Base-by-base conservation (phyloP, 192 early-diverging fungal species). In the Funneliformis mosseae region DNA sequence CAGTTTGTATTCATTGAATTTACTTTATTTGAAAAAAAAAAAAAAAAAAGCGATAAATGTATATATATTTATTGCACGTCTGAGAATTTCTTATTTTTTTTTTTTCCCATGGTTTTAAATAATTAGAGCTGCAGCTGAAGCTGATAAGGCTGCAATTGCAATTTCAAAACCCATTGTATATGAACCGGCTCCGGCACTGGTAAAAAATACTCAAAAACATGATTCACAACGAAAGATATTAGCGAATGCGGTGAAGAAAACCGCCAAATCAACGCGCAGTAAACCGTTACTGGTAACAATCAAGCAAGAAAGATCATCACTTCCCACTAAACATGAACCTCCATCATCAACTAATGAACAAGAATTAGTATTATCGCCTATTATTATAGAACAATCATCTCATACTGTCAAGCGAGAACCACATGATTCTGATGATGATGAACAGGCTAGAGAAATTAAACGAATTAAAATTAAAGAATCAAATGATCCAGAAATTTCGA, bases 1-100 rank as follows among this genome's bases (percentile, higher is more conserved):
- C 81, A 79, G 88, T 90, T 85, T 73, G 88, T 66, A 18, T 77
- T 50, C 4, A 14, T 61, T 8, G 0, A n/a, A 21, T 55, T 68
- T 5, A 50, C 3, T 28, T 33, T 12, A 23, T 67, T 68, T 67
- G 14, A 5, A 28, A 25, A 16, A 11, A 42, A 45, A 12, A 18
- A 33, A 33, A 33, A 33, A 33, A 33, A 33, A 33, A 33, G 33
- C 33, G n/a, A n/a, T n/a, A n/a, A n/a, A n/a, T n/a, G n/a, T n/a
- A n/a, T n/a, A n/a, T n/a, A n/a, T n/a, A n/a, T n/a, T 33, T 33
- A 33, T 33, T 33, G 33, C 33, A 33, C 33, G 33, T 33, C 33
- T 33, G 33, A 33, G 33, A 33, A 33, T 33, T 33, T 33, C 3
- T 33, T 33, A 33, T 33, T 33, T 33, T 33, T 33, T 33, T 33